Conservation (phyloP, 148 eudicot genomes). For the Pouteria glomerata region DNA sequence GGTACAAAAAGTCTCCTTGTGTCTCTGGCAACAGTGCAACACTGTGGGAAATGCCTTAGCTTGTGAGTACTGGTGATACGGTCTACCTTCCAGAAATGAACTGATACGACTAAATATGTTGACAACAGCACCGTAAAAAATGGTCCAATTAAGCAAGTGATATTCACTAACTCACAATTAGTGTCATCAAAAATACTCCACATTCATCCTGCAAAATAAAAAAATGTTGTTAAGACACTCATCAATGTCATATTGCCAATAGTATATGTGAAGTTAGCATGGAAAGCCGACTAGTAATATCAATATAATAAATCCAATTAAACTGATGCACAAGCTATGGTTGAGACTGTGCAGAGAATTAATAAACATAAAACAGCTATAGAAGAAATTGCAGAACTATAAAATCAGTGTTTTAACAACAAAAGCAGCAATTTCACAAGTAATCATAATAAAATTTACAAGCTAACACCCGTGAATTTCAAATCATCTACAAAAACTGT, state of each 20-base stretch:
- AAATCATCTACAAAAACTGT: neutral
- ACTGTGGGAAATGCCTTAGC: neutral
- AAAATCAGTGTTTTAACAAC: neutral
- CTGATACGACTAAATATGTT: neutral
- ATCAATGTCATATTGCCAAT: neutral
- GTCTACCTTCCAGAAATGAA: neutral
- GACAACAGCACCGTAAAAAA: neutral
- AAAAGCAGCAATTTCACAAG: neutral
- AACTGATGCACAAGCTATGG: neutral
- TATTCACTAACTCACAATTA: neutral
- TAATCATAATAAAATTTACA: neutral
- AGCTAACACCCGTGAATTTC: neutral
- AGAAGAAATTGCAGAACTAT: neutral
- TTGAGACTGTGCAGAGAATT: neutral
- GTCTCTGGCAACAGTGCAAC: neutral
- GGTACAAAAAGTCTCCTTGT: neutral
- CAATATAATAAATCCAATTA: neutral
- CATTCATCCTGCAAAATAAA: slow-evolving; percentile 6
- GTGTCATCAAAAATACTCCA: neutral
- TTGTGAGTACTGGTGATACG: neutral
- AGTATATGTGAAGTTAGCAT: neutral
- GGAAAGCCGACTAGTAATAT: neutral
- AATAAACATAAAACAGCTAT: neutral
- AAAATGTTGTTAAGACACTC: neutral
- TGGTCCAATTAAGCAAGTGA: neutral